Evolutionary conservation across 257 asterid genomes (phyloP).

Genomic region (Eucommia ulmoides): DNA sequence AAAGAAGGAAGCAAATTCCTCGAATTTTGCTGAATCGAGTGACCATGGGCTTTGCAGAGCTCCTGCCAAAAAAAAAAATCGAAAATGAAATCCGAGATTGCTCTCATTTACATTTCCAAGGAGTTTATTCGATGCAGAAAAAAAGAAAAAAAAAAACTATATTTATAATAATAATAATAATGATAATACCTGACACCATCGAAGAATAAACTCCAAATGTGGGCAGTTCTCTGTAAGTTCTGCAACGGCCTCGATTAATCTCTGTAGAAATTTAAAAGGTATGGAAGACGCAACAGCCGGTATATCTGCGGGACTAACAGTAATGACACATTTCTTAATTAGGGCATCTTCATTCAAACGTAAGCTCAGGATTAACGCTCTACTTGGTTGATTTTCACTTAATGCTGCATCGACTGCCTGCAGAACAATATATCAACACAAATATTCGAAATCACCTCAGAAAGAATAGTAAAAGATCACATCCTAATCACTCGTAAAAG

Average conservation of each 20-base stretch:
- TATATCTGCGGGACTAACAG: conserved; percentile 61
- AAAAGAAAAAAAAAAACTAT: background rate
- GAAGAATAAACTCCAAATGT: conserved; percentile 78
- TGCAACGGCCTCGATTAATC: conserved; percentile 76
- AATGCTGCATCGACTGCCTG: conserved; percentile 91
- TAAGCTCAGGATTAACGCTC: conserved; percentile 82
- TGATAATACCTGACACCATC: conserved; percentile 78
- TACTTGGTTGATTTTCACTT: conserved; percentile 40
- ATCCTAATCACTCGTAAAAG: too few species aligned
- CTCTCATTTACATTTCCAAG: too few species aligned
- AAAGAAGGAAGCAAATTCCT: conserved; percentile 77
- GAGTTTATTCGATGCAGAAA: background rate
- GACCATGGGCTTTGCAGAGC: conserved; percentile 65
- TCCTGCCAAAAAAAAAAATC: conserved; percentile 31
- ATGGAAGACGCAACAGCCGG: conserved; percentile 75
- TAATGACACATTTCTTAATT: conserved; percentile 68
- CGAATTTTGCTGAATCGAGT: conserved; percentile 65
- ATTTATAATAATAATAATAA: background rate
- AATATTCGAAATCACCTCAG: too few species aligned
- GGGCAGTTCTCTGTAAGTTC: conserved; percentile 81
- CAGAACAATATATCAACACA: too few species aligned
- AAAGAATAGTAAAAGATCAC: too few species aligned
- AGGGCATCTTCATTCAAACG: conserved; percentile 81
- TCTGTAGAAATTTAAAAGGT: conserved; percentile 70
- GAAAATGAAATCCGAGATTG: too few species aligned